These are phyloP conservation scores for Fusarium sulawesiense DNA, from an alignment of 2,329 filamentous ascomycete species.

Conservation along the genomic window DNA sequence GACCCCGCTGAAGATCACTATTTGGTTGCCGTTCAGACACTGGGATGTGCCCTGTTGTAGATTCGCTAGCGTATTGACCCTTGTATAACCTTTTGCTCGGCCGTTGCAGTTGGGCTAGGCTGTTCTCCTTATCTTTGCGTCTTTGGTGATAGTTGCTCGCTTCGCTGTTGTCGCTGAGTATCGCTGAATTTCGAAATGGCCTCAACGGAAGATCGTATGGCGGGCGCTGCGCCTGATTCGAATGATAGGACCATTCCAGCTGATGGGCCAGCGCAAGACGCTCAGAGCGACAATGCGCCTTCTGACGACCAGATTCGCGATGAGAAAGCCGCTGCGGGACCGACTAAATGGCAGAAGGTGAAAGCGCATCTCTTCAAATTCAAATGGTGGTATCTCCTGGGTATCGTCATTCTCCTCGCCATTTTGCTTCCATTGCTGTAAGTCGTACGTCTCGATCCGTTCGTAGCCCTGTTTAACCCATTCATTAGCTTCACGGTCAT, in stretches of 20 bases:
- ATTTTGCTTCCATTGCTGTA: constrained; percentile 61
- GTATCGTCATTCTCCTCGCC: constrained; percentile 54
- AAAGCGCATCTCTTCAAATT: constrained; percentile 55
- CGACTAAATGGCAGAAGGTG: constrained; percentile 51
- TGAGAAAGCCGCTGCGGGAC: constrained; percentile 8
- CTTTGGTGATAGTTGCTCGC: background rate
- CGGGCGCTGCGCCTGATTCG: background rate
- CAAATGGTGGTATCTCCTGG: constrained; percentile 59
- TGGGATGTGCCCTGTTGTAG: background rate
- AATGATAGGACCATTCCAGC: background rate
- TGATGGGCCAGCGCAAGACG: background rate
- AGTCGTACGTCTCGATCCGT: constrained; percentile 33
- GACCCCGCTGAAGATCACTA: constrained; percentile 28
- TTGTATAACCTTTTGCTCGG: constrained; percentile 25
- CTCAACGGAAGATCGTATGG: background rate
- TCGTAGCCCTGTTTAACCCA: background rate
- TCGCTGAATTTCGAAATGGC: background rate
- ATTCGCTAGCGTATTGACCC: constrained; percentile 8
- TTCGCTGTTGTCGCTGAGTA: background rate
- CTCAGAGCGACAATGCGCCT: constrained; percentile 22
- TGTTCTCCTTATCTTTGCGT: background rate
- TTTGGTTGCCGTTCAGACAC: background rate
- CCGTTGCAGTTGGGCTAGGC: background rate
- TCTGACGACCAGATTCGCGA: constrained; percentile 32
- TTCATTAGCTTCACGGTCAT: constrained; percentile 59